Percentiles rank a stretch among this genome's conserved stretches.
phyloP scores from a whole-genome alignment of 108 stramenopile species.

The Cylindrotheca closterium region DNA sequence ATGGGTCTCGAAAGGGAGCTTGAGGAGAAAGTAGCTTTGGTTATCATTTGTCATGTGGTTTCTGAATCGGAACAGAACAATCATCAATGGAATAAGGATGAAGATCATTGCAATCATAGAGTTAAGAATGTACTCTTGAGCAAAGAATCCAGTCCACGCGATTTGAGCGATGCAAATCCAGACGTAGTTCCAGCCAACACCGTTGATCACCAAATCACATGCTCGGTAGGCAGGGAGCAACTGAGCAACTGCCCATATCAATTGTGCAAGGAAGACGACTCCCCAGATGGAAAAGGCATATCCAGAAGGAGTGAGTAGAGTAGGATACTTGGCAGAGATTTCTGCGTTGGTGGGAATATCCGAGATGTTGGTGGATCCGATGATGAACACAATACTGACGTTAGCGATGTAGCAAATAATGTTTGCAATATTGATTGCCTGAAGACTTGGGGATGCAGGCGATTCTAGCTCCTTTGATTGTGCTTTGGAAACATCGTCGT shows the following conservation, averaged over 20 bases:
- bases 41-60: slow-evolving; percentile 1
- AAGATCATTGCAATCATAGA: slow-evolving; percentile 64
- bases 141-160: slow-evolving; percentile 71
- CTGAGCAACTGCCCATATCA: slow-evolving; percentile 61
- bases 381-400: slow-evolving; percentile 52
- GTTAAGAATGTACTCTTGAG: slow-evolving; percentile 50
- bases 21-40: slow-evolving; percentile 51
- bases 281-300: slow-evolving; percentile 82
- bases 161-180: slow-evolving; percentile 52
- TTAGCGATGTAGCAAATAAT: slow-evolving; percentile 66
- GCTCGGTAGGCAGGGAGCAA: slow-evolving; percentile 28
- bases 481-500: background rate
- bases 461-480: no score
- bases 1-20: slow-evolving; percentile 80
- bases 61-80: slow-evolving; percentile 1
- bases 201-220: slow-evolving; percentile 45
- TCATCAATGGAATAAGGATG: slow-evolving; percentile 27
- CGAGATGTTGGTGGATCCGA: slow-evolving; percentile 32
- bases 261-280: slow-evolving; percentile 69
- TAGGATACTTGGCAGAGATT: slow-evolving; percentile 74
- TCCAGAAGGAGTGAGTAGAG: slow-evolving; percentile 71
- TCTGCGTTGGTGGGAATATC: slow-evolving; percentile 51
- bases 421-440: slow-evolving; percentile 55
- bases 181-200: slow-evolving; percentile 65
- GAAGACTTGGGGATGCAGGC: background rate